Evolutionary conservation across 768 basidiomycete genomes (phyloP), one percentile per base, ranked within the genome.

Genomic region (Tylopilus felleus): DNA sequence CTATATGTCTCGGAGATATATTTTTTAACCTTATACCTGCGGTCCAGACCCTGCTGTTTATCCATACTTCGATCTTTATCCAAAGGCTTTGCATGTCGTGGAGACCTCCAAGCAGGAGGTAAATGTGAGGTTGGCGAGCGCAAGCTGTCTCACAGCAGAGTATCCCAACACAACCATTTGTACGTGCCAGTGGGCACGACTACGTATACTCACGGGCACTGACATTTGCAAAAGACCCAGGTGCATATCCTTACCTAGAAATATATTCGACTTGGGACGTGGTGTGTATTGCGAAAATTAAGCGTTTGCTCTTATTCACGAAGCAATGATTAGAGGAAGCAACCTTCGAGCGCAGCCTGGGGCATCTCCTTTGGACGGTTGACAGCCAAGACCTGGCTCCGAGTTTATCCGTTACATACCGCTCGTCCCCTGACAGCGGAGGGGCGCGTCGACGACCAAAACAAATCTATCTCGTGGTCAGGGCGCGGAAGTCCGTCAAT

Each of bases 41-140:
- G 41, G 17, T 25, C 16, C 40, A 78, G 77, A 79, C 58, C 71
- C 67, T n/a, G 55, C 67, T 5, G 61, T 66, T 28, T 79, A 80
- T 57, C 77, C 79, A 7, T 56, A 73, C 55, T 66, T 79, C 28
- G 66, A 72, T 21, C 53, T 77, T 10, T 78, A 77, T 61, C 77
- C 76, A 31, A 38, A 59, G 9, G 57, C 53, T 8, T 46, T 62
- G 28, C 63, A 61, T 5, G 67, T 70, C 29, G 68, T 73, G 5
- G 75, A 79, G 69, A 81, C 49, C 75, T 80, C 55, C 65, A 83
- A 22, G 79, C 81, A 61, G 85, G 77, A 25, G 25, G 16, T 58
- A 4, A 44, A 25, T 14, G 49, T 52, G n/a, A 49, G 21, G 35
- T 47, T 58, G 47, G 23, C n/a, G 27, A 48, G 56, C 36, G 25